Evolutionary conservation across 148 eudicot species (phyloP).

Genomic region (Arbutus unedo): DNA sequence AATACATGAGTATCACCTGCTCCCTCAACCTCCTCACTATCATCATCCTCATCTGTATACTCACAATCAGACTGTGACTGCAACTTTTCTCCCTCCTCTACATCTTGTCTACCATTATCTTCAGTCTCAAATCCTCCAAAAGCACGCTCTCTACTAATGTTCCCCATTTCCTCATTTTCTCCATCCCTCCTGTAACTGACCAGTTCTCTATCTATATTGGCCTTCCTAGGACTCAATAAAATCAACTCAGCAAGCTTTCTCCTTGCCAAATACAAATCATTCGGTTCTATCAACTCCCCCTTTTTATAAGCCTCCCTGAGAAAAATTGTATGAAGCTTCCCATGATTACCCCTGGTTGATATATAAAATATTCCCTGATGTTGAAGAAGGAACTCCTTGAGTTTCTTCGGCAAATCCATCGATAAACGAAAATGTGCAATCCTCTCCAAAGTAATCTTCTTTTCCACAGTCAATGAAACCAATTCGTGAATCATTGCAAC

Average conservation of each 20-base stretch:
- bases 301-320: slow-evolving; percentile 85
- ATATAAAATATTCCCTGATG: slow-evolving; percentile 95
- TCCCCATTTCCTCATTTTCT: slow-evolving; percentile 26
- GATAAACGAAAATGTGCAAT: slow-evolving; percentile 82
- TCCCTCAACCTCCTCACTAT: slow-evolving; percentile 21
- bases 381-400: slow-evolving; percentile 83
- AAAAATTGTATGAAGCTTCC: slow-evolving; percentile 92
- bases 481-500: slow-evolving; percentile 88
- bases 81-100: slow-evolving; percentile 20
- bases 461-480: slow-evolving; percentile 82
- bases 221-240: slow-evolving; percentile 68
- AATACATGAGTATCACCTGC: slow-evolving; percentile 13
- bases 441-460: slow-evolving; percentile 94
- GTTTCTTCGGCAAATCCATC: slow-evolving; percentile 82
- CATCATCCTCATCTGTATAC: slow-evolving; percentile 40
- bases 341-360: slow-evolving; percentile 91
- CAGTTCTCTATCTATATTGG: slow-evolving; percentile 46
- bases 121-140: slow-evolving; percentile 8
- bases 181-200: slow-evolving; percentile 47
- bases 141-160: slow-evolving; percentile 16
- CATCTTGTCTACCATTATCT: slow-evolving; percentile 21
- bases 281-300: slow-evolving; percentile 83
- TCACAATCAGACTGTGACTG: slow-evolving; percentile 35
- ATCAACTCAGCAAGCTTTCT: slow-evolving; percentile 70
- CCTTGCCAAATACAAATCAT: slow-evolving; percentile 89